Evolutionary conservation across 495 filamentous ascomycete genomes (phyloP).

Genomic region (Neurospora discreta): DNA sequence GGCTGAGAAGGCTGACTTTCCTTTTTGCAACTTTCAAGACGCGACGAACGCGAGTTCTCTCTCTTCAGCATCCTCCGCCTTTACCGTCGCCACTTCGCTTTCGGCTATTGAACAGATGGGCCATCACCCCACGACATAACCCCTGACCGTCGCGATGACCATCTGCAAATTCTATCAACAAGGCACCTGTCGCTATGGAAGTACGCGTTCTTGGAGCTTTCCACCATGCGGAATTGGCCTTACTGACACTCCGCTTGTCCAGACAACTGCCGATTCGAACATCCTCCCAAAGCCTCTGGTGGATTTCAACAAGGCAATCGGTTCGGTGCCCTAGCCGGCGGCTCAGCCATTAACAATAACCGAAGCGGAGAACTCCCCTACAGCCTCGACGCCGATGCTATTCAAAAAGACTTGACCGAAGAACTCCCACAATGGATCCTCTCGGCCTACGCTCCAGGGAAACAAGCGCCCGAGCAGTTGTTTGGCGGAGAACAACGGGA

Average conservation of each 20-base stretch:
- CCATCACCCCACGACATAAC: not conserved
- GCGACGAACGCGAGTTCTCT: not conserved
- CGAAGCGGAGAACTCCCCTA: constrained; percentile 4
- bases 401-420: constrained; percentile 52
- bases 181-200: constrained; percentile 63
- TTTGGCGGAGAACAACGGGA: constrained; percentile 72
- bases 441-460: constrained; percentile 68
- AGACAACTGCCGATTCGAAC: constrained; percentile 38
- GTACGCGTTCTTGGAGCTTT: constrained; percentile 21
- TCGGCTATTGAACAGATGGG: not conserved
- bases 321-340: constrained; percentile 21
- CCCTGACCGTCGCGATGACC: constrained; percentile 29
- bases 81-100: no score
- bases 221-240: not conserved
- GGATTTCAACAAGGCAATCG: constrained; percentile 16
- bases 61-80: not conserved
- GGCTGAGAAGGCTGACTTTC: not conserved
- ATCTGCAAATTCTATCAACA: constrained; percentile 64
- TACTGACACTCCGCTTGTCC: not conserved
- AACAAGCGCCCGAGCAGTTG: constrained; percentile 61
- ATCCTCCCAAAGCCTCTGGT: constrained; percentile 22
- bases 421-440: constrained; percentile 72
- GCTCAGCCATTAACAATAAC: not conserved
- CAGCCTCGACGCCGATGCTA: constrained; percentile 41
- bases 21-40: not conserved